phyloP scores from a whole-genome alignment of 2,329 filamentous ascomycete genomes.

The Microdochium nivale region DNA sequence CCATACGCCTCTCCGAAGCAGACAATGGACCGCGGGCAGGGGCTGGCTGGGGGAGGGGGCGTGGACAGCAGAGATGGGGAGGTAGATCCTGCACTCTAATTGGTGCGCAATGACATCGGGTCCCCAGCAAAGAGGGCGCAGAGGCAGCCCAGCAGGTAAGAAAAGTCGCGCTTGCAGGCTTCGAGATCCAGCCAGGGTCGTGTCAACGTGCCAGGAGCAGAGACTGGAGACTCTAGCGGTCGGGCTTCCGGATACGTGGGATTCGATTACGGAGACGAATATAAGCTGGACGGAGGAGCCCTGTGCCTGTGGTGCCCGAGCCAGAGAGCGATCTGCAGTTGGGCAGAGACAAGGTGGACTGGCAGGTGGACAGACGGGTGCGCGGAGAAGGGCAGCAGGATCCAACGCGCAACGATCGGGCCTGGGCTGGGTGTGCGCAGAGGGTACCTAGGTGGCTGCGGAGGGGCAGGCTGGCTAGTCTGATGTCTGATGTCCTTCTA shows the following conservation, averaged over 20 bases:
- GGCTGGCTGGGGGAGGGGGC: neutral
- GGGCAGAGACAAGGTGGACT: constrained; percentile 22
- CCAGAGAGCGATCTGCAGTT: constrained; percentile 25
- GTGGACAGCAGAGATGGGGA: neutral
- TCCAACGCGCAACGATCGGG: too few relatives aligned
- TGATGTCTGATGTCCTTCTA: too few relatives aligned
- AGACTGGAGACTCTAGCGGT: neutral
- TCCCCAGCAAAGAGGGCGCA: neutral
- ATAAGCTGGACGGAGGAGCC: too few relatives aligned
- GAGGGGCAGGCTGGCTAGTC: too few relatives aligned
- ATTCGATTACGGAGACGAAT: too few relatives aligned
- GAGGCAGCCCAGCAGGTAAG: neutral
- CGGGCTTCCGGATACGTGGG: neutral
- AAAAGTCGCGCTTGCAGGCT: neutral
- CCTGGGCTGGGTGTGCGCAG: too few relatives aligned
- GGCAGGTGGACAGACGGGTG: constrained; percentile 6
- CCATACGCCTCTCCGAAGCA: neutral
- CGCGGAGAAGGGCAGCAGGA: neutral
- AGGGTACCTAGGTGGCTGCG: too few relatives aligned
- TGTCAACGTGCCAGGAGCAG: neutral
- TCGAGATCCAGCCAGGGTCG: neutral
- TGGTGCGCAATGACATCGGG: neutral
- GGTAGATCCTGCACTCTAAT: neutral
- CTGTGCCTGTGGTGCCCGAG: constrained; percentile 11
- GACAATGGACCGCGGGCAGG: neutral